Conservation (phyloP, 2,329 filamentous ascomycete genomes). For the Periconia digitata region DNA sequence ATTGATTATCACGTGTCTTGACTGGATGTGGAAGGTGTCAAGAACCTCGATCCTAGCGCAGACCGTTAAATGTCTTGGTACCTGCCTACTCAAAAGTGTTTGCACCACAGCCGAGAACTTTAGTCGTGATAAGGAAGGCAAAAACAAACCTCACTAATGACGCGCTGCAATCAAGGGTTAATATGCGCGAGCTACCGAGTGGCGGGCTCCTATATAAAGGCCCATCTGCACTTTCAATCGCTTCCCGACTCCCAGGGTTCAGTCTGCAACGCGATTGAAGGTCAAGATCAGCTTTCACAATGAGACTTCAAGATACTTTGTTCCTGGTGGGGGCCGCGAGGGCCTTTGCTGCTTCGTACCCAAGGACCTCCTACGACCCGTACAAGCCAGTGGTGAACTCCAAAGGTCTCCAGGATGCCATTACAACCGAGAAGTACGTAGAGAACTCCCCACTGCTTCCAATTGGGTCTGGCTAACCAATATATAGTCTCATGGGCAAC, state of each 20-base stretch:
- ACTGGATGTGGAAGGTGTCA: constrained; percentile 33
- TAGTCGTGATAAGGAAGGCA: constrained; percentile 24
- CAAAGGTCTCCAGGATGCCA: constrained; percentile 44
- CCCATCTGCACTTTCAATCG: background rate
- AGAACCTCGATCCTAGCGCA: constrained; percentile 8
- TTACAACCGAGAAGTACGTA: constrained; percentile 42
- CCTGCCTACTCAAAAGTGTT: constrained; percentile 34
- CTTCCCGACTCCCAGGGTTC: background rate
- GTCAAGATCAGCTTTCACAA: too few species aligned
- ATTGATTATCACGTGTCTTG: constrained; percentile 15
- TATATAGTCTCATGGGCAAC: constrained; percentile 54
- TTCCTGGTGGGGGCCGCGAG: constrained; percentile 27
- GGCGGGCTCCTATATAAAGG: constrained; percentile 10
- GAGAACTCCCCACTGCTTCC: background rate
- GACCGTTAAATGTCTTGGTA: constrained; percentile 29
- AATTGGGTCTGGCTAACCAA: background rate
- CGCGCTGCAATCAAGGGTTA: constrained; percentile 15
- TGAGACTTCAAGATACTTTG: constrained; percentile 30
- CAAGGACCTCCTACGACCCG: constrained; percentile 21
- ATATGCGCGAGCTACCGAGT: constrained; percentile 4
- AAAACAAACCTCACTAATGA: constrained; percentile 8
- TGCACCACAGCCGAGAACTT: constrained; percentile 15
- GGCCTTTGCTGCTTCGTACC: constrained; percentile 23
- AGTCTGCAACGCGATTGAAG: background rate
- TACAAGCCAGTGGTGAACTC: constrained; percentile 36